Conservation (phyloP, 176 grass and related monocot genomes). For the Thinopyrum elongatum region DNA sequence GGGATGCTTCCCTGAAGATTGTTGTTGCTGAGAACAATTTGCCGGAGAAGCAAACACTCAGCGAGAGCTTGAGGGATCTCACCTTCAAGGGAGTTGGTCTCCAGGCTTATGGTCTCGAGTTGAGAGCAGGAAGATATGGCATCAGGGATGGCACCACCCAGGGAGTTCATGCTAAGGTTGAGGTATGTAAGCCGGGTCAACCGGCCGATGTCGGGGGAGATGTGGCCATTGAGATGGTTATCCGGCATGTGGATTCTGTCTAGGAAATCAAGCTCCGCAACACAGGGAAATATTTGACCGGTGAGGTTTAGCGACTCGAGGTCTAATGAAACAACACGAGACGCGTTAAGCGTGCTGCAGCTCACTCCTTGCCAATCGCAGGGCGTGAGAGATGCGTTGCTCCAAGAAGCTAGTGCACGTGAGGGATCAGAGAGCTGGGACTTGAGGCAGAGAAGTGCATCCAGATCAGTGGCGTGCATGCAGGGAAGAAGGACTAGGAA, state of each 20-base stretch:
- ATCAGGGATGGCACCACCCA: background rate
- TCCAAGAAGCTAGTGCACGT: slow-evolving; percentile 8
- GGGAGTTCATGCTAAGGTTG: background rate
- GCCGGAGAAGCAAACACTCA: background rate
- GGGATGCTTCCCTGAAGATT: background rate
- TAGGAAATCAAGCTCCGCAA: slow-evolving; percentile 18
- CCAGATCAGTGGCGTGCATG: background rate
- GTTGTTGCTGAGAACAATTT: background rate
- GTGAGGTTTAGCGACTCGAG: slow-evolving; percentile 1
- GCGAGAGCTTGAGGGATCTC: background rate
- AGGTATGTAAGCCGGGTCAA: background rate
- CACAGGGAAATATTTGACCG: slow-evolving; percentile 1
- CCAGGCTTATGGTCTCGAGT: background rate
- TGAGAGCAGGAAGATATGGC: background rate
- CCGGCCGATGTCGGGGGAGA: background rate
- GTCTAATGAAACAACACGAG: background rate
- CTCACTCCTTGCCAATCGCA: slow-evolving; percentile 29
- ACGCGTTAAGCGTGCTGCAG: background rate
- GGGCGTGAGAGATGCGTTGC: background rate
- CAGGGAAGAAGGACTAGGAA: background rate
- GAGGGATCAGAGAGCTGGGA: slow-evolving; percentile 9
- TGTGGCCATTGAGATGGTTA: background rate
- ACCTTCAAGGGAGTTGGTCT: background rate
- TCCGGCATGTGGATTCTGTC: background rate
- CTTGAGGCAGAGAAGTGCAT: slow-evolving; percentile 36